Evolutionary conservation across 805 yeast species (phyloP).

Genomic region (Starmerella etchellsii): DNA sequence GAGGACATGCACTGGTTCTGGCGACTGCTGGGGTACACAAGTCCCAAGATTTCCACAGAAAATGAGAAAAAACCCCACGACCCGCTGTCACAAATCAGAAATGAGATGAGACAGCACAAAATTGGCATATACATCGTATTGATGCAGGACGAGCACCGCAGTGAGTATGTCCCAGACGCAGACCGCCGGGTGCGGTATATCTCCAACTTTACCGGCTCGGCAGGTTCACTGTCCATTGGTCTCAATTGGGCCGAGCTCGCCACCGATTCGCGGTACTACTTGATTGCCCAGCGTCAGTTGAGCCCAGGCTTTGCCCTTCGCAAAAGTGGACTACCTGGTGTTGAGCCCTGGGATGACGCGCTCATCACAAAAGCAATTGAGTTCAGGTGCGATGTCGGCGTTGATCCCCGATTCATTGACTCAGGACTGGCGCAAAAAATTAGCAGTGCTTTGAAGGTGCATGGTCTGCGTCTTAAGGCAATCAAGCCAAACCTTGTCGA

Average conservation of each 20-base stretch:
- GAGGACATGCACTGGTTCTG: no score
- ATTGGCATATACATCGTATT: conserved; percentile 67
- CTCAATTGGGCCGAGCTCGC: conserved; percentile 59
- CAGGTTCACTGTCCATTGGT: conserved; percentile 79
- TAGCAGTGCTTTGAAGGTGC: conserved; percentile 17
- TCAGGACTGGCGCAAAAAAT: conserved; percentile 26
- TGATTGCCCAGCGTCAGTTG: conserved; percentile 76
- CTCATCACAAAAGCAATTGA: conserved; percentile 41
- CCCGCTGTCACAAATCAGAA: no score
- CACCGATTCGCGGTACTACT: conserved; percentile 90
- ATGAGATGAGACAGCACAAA: conserved; percentile 46
- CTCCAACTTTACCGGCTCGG: conserved; percentile 79
- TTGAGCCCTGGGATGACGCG: conserved; percentile 71
- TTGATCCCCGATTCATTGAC: conserved; percentile 65
- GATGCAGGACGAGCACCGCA: conserved; percentile 86
- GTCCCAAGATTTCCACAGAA: no score
- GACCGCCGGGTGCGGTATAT: conserved; percentile 77
- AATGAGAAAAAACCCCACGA: no score
- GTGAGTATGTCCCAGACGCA: conserved; percentile 70
- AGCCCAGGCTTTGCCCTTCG: conserved; percentile 68
- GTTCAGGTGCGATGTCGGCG: conserved; percentile 45
- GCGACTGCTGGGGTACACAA: no score
- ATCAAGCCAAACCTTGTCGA: conserved; percentile 59
- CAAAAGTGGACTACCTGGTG: conserved; percentile 63
- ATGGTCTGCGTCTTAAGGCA: conserved; percentile 36